Percentiles rank a stretch among this genome's conserved stretches.
These are phyloP conservation scores for Ceriops decandra DNA, from an alignment of 345 rosid genomes.

Conservation along the genomic window DNA sequence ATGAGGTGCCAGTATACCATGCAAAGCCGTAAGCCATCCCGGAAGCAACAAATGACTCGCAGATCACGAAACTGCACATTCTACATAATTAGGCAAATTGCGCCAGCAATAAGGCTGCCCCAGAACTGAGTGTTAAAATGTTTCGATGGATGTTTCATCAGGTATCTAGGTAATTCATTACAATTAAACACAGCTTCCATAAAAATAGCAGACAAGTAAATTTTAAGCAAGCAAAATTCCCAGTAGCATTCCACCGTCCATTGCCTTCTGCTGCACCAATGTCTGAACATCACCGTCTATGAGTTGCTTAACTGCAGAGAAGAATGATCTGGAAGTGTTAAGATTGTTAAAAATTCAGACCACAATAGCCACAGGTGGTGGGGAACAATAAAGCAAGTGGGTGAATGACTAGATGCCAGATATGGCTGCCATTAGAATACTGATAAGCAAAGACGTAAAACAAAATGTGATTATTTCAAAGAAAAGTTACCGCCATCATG, in stretches of 20 bases:
- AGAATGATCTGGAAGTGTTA: background rate
- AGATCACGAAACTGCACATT: background rate
- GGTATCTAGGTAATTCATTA: slow-evolving; percentile 29
- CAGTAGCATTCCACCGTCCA: slow-evolving; percentile 24
- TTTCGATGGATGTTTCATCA: slow-evolving; percentile 6
- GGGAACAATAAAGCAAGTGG: background rate
- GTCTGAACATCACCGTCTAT: background rate
- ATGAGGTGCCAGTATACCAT: no score
- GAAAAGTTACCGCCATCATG: background rate
- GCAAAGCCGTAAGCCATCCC: no score
- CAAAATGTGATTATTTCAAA: background rate
- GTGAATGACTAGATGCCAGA: background rate
- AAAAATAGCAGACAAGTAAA: slow-evolving; percentile 7
- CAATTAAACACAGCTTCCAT: slow-evolving; percentile 21
- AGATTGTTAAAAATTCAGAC: background rate
- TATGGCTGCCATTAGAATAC: background rate
- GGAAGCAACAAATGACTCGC: no score
- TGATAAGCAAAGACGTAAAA: background rate
- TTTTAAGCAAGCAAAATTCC: slow-evolving; percentile 11
- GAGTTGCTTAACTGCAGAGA: background rate
- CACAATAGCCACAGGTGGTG: background rate
- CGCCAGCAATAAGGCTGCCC: slow-evolving; percentile 27
- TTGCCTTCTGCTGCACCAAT: background rate
- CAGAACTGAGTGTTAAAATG: slow-evolving; percentile 28
- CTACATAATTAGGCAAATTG: background rate